A percentile compares a stretch with the other conserved stretches of the same genome.
phyloP scores from a whole-genome alignment of 2,329 filamentous ascomycete genomes.

The Hypoxylon sp. region DNA sequence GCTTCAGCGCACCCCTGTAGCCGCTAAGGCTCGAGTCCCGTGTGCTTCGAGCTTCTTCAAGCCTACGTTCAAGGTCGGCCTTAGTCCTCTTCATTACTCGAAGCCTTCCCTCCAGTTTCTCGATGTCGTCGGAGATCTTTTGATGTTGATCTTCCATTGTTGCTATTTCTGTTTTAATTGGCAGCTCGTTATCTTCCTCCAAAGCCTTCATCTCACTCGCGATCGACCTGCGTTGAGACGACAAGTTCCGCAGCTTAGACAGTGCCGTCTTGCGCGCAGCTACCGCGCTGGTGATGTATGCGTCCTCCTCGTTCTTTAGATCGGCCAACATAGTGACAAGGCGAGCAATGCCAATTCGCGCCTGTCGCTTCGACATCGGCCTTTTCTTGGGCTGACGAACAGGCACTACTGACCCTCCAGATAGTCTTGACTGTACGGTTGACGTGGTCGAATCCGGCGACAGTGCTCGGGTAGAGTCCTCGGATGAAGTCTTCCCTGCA shows the following conservation, averaged over 20 bases:
- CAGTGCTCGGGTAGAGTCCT: conserved; percentile 32
- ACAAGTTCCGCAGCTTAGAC: conserved; percentile 68
- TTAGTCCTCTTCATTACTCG: conserved; percentile 72
- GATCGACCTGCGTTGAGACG: conserved; percentile 66
- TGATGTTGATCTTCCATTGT: conserved; percentile 70
- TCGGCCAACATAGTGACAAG: conserved; percentile 75
- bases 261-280: conserved; percentile 70
- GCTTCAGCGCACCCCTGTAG: conserved; percentile 75
- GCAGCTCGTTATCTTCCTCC: conserved; percentile 69
- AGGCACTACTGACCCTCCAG: conserved; percentile 63
- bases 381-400: conserved; percentile 70
- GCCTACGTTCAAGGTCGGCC: conserved; percentile 70
- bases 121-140: conserved; percentile 73
- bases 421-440: conserved; percentile 30
- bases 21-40: conserved; percentile 80
- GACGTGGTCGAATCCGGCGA: conserved; percentile 40
- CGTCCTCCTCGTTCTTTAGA: conserved; percentile 78
- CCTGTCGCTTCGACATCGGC: conserved; percentile 71
- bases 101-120: conserved; percentile 74
- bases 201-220: conserved; percentile 67
- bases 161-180: conserved; percentile 72
- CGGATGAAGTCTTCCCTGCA: conserved; percentile 34
- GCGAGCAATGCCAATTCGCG: conserved; percentile 74
- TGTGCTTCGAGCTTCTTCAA: conserved; percentile 74
- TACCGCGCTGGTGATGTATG: conserved; percentile 70